These are phyloP conservation scores for Hygrophoropsis aurantiaca DNA, from an alignment of 768 basidiomycete genomes.

Conservation along the genomic window DNA sequence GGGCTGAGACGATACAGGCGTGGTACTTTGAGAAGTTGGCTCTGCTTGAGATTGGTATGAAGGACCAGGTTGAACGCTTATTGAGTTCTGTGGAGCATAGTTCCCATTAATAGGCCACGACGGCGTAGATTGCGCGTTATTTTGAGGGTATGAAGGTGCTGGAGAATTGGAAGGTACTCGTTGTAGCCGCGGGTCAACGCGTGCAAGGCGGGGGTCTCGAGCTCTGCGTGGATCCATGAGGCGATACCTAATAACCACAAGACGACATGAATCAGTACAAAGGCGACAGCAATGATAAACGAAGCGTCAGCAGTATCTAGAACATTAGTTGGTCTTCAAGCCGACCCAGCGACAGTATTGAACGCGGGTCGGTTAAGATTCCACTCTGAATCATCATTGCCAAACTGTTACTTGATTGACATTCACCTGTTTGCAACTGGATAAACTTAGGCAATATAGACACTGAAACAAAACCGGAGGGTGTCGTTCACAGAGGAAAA, in stretches of 20 bases:
- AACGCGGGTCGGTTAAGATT: constrained; percentile 72
- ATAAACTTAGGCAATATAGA: too few relatives aligned
- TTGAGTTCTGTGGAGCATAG: neutral
- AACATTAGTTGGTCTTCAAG: constrained; percentile 75
- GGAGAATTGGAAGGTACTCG: constrained; percentile 42
- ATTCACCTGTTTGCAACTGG: constrained; percentile 17
- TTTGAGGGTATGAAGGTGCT: constrained; percentile 23
- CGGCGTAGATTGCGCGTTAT: constrained; percentile 3
- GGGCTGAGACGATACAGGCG: constrained; percentile 8
- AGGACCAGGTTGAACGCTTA: too few relatives aligned
- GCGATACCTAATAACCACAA: constrained; percentile 11
- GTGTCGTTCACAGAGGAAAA: too few relatives aligned
- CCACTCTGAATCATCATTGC: constrained; percentile 91
- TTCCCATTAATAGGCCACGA: constrained; percentile 20
- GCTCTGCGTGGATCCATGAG: constrained; percentile 78
- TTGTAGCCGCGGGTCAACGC: constrained; percentile 66
- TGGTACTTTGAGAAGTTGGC: neutral
- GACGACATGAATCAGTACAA: constrained; percentile 14
- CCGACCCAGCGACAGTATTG: constrained; percentile 52
- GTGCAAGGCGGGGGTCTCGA: constrained; percentile 78
- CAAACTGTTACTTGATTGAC: constrained; percentile 3
- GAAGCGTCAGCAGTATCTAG: constrained; percentile 89
- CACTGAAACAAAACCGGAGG: too few relatives aligned
- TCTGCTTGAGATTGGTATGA: too few relatives aligned
- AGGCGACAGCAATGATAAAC: constrained; percentile 11